Conservation (phyloP, 495 filamentous ascomycete genomes). For the Aspergillus taichungensis region DNA sequence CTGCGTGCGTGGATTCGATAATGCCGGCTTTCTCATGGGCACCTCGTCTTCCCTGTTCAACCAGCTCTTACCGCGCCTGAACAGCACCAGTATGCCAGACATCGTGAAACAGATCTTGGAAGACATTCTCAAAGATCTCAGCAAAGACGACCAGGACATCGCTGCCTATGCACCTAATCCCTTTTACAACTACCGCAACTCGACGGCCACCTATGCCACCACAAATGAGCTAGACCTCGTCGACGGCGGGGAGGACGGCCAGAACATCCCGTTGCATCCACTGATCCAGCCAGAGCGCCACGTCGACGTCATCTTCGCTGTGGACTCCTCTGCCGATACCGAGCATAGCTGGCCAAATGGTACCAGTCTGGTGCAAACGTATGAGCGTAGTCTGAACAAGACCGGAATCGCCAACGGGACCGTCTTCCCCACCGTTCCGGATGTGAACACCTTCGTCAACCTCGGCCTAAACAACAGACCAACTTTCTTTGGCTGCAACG, state of each 20-base stretch:
- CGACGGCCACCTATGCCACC: constrained; percentile 46
- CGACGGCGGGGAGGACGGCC: constrained; percentile 76
- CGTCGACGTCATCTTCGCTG: constrained; percentile 84
- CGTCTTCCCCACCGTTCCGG: constrained; percentile 69
- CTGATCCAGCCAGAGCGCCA: constrained; percentile 65
- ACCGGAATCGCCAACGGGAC: constrained; percentile 65
- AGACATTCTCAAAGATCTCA: constrained; percentile 44
- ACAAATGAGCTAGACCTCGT: constrained; percentile 58
- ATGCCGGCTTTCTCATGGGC: constrained; percentile 78
- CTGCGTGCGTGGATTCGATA: constrained; percentile 80
- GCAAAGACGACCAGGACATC: constrained; percentile 58
- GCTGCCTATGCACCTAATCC: constrained; percentile 77
- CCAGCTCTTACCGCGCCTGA: constrained; percentile 51
- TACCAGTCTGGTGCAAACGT: constrained; percentile 71
- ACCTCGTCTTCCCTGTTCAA: constrained; percentile 86
- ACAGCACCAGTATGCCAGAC: constrained; percentile 41
- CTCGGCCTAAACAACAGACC: constrained; percentile 71
- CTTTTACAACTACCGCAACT: constrained; percentile 60
- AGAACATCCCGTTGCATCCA: constrained; percentile 81
- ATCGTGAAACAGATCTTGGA: constrained; percentile 40
- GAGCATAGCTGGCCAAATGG: constrained; percentile 73
- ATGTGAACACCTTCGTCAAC: constrained; percentile 75
- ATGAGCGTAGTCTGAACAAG: constrained; percentile 53
- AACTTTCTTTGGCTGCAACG: constrained; percentile 86
- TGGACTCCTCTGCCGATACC: constrained; percentile 80